phyloP scores from a whole-genome alignment of 331 rosid species.

The Rhamnella rubrinervis region DNA sequence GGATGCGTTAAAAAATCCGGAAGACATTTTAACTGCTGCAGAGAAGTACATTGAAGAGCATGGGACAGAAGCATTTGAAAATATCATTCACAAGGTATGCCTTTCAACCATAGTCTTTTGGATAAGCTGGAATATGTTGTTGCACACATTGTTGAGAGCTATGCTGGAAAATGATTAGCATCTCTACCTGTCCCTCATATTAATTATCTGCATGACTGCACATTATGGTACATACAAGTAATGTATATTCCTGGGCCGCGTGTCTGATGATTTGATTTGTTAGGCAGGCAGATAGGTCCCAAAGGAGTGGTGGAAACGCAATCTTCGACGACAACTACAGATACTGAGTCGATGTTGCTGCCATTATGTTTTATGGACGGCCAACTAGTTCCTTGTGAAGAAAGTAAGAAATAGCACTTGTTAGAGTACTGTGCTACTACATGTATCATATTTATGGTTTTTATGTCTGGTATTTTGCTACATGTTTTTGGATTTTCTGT shows the following conservation, averaged over 20 bases:
- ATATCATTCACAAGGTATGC: constrained; percentile 68
- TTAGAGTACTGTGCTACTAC: neutral
- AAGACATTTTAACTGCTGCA: constrained; percentile 78
- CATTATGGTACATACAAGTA: neutral
- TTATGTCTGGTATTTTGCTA: too few species aligned
- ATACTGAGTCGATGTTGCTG: constrained; percentile 20
- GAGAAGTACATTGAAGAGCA: constrained; percentile 83
- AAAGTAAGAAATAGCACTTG: neutral
- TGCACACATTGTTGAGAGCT: too few species aligned
- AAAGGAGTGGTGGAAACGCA: constrained; percentile 33
- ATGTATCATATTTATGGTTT: too few species aligned
- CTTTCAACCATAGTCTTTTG: constrained; percentile 5
- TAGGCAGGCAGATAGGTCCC: constrained; percentile 66
- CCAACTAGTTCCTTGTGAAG: neutral
- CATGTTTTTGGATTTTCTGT: too few species aligned
- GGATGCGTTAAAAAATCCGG: constrained; percentile 51
- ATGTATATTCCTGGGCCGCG: neutral
- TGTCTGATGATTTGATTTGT: neutral
- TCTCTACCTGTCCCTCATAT: neutral
- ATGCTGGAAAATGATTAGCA: neutral
- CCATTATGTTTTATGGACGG: neutral
- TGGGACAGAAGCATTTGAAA: constrained; percentile 68
- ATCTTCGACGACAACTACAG: constrained; percentile 35
- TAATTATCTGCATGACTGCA: neutral
- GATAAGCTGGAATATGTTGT: neutral